phyloP scores from a whole-genome alignment of 768 basidiomycete genomes.

The Brasilioporus rufonigricans region DNA sequence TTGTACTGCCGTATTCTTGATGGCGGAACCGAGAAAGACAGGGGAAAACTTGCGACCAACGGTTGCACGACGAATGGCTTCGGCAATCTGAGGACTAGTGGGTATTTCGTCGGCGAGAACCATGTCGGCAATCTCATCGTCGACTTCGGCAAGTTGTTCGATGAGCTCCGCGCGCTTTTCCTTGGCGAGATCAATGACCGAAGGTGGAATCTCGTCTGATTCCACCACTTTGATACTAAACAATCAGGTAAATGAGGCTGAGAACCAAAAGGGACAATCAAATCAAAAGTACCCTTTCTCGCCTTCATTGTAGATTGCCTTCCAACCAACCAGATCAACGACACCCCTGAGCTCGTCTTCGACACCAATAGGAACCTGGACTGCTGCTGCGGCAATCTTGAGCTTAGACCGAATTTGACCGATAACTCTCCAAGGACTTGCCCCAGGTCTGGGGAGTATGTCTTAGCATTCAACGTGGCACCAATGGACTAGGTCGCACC shows the following conservation, averaged over 20 bases:
- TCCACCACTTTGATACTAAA: conserved; percentile 72
- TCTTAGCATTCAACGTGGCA: neutral
- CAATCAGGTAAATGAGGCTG: neutral
- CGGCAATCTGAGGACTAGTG: conserved; percentile 66
- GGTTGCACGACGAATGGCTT: conserved; percentile 88
- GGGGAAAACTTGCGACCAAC: conserved; percentile 89
- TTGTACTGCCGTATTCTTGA: conserved; percentile 96
- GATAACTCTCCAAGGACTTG: conserved; percentile 95
- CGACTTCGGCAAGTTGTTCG: conserved; percentile 94
- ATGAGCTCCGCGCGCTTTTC: conserved; percentile 89
- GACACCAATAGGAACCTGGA: conserved; percentile 91
- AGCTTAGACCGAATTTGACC: conserved; percentile 90
- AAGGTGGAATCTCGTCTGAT: conserved; percentile 83
- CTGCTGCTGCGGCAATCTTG: conserved; percentile 88
- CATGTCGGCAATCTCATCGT: conserved; percentile 91
- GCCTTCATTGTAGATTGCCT: conserved; percentile 92
- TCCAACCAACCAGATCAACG: conserved; percentile 93
- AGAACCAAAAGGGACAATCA: neutral
- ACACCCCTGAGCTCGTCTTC: conserved; percentile 89
- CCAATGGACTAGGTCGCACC: conserved; percentile 39
- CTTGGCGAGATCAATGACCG: conserved; percentile 69
- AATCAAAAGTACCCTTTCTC: conserved; percentile 78
- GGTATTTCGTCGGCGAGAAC: conserved; percentile 84
- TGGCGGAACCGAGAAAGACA: conserved; percentile 94
- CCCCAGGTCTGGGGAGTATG: conserved; percentile 66